These are phyloP conservation scores for Isochrysis galbana DNA, from an alignment of 78 protist species.

Conservation along the genomic window DNA sequence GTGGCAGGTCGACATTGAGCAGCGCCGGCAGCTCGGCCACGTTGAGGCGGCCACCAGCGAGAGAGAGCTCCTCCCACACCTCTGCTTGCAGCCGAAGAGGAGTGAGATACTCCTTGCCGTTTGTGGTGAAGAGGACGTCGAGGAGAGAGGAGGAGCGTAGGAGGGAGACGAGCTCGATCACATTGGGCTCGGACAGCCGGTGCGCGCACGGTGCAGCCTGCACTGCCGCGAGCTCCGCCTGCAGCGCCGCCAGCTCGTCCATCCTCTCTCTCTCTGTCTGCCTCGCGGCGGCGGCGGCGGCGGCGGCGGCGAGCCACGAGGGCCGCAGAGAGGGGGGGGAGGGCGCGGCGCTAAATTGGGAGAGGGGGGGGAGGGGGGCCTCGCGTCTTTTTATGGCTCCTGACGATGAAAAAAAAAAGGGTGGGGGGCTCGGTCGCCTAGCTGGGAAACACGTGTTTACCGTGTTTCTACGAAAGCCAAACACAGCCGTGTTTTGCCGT, in stretches of 20 bases:
- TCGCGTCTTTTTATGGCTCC: too few species aligned
- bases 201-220: not conserved
- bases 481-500: too few species aligned
- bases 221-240: conserved; percentile 11
- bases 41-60: conserved; percentile 61
- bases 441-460: too few species aligned
- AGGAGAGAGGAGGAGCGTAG: conserved; percentile 47
- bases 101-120: conserved; percentile 80
- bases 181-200: conserved; percentile 69
- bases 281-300: too few species aligned
- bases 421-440: too few species aligned
- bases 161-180: conserved; percentile 67
- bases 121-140: conserved; percentile 48
- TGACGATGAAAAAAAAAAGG: too few species aligned
- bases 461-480: too few species aligned
- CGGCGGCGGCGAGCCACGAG: too few species aligned
- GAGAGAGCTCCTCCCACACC: conserved; percentile 63
- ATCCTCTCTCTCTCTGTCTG: too few species aligned
- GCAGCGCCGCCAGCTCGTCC: not conserved
- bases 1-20: conserved; percentile 57
- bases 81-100: conserved; percentile 63
- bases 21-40: conserved; percentile 65
- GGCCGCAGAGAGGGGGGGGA: too few species aligned
- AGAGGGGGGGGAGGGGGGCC: too few species aligned
- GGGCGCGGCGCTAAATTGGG: too few species aligned